Conservation (phyloP, 2,329 filamentous ascomycete genomes). For the Diplodia intermedia region DNA sequence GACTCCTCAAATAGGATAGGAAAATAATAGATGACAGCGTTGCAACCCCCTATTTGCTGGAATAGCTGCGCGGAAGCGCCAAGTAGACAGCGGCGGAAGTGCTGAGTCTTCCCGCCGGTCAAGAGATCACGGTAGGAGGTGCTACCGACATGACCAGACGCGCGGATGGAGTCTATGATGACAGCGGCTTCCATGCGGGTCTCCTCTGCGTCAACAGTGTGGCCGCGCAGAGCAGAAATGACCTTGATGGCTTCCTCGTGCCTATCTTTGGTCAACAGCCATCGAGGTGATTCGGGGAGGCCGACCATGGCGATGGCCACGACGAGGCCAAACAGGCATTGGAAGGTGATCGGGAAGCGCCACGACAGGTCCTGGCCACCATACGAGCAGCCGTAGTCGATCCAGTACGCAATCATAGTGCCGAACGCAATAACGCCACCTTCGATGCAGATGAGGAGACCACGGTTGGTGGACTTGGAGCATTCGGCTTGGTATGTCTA, state of each 20-base stretch:
- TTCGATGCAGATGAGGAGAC: slow-evolving; percentile 66
- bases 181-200: slow-evolving; percentile 67
- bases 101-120: slow-evolving; percentile 69
- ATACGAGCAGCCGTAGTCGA: slow-evolving; percentile 46
- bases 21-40: slow-evolving; percentile 54
- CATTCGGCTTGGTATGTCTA: slow-evolving; percentile 63
- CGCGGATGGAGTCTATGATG: slow-evolving; percentile 63
- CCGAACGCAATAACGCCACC: slow-evolving; percentile 61
- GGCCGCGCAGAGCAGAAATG: slow-evolving; percentile 59
- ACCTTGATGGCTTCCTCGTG: slow-evolving; percentile 57
- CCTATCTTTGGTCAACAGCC: slow-evolving; percentile 63
- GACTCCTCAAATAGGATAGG: slow-evolving; percentile 55
- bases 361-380: slow-evolving; percentile 47
- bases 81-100: slow-evolving; percentile 69
- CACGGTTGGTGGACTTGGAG: slow-evolving; percentile 63
- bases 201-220: slow-evolving; percentile 60
- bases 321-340: slow-evolving; percentile 58
- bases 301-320: slow-evolving; percentile 51
- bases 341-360: slow-evolving; percentile 63
- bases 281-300: slow-evolving; percentile 67
- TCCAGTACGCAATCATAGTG: slow-evolving; percentile 60
- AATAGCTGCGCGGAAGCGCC: slow-evolving; percentile 65
- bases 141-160: slow-evolving; percentile 50
- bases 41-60: slow-evolving; percentile 65
- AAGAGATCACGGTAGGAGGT: slow-evolving; percentile 61